Conservation (phyloP, 176 grass and related monocot species). For the Zea luxurians region DNA sequence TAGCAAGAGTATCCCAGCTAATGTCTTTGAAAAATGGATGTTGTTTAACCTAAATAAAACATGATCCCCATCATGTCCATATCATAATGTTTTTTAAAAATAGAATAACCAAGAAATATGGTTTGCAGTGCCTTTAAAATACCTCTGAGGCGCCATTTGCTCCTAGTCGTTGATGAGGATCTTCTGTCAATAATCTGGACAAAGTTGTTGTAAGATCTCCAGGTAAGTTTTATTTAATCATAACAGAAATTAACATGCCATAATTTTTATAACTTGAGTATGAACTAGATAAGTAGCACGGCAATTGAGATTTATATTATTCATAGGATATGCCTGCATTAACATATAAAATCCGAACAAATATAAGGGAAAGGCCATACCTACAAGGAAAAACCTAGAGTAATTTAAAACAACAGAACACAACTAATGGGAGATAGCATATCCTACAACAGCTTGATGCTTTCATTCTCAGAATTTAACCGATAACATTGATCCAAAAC, state of each 20-base stretch:
- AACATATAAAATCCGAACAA: constrained; percentile 27
- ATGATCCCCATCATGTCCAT: constrained; percentile 33
- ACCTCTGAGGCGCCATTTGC: constrained; percentile 94
- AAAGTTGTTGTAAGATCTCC: constrained; percentile 32
- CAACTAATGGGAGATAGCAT: background rate
- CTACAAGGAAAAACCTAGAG: background rate
- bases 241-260: constrained; percentile 20
- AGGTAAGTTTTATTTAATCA: constrained; percentile 20
- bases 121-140: constrained; percentile 37
- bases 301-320: constrained; percentile 18
- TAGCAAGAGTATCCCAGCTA: constrained; percentile 94
- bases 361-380: constrained; percentile 21
- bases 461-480: constrained; percentile 16
- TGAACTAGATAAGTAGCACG: constrained; percentile 26
- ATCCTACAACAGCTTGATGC: constrained; percentile 9
- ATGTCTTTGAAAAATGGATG: constrained; percentile 94
- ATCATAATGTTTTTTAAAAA: background rate
- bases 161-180: constrained; percentile 95
- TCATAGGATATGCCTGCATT: constrained; percentile 4
- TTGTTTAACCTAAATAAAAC: constrained; percentile 80
- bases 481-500: constrained; percentile 19
- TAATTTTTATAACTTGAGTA: constrained; percentile 33
- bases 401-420: constrained; percentile 22
- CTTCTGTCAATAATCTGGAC: constrained; percentile 89
- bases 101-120: constrained; percentile 31